phyloP scores from a whole-genome alignment of 2,329 filamentous ascomycete genomes.

The Botrytis tulipae region DNA sequence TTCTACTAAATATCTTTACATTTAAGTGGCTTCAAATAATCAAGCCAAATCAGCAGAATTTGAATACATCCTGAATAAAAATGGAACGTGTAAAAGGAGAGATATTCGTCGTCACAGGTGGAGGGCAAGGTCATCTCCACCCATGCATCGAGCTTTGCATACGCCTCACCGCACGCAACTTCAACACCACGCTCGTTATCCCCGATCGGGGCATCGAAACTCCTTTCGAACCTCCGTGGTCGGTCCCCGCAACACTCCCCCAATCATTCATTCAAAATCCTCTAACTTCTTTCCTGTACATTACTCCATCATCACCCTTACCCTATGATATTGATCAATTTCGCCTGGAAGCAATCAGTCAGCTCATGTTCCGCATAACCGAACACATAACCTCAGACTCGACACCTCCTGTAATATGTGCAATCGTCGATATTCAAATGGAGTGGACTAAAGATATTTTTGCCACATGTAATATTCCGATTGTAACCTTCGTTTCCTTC shows the following conservation, averaged over 20 bases:
- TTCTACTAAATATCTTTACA: not conserved
- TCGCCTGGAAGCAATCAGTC: not conserved
- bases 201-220: not conserved
- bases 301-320: not conserved
- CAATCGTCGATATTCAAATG: not conserved
- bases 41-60: not conserved
- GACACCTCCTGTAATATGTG: not conserved
- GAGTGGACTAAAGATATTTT: not conserved
- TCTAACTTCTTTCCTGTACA: not conserved
- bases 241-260: not conserved
- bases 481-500: not conserved
- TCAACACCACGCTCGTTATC: not conserved
- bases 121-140: not conserved
- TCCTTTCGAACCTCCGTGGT: not conserved
- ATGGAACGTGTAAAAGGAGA: not conserved
- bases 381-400: not conserved
- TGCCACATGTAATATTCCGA: not conserved
- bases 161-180: not conserved
- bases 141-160: not conserved
- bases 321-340: not conserved
- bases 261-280: not conserved
- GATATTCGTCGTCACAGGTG: not conserved
- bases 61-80: no score
- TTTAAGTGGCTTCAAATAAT: not conserved
- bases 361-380: not conserved